phyloP scores from a whole-genome alignment of 208 protist species.

The Trypanosoma avium region DNA sequence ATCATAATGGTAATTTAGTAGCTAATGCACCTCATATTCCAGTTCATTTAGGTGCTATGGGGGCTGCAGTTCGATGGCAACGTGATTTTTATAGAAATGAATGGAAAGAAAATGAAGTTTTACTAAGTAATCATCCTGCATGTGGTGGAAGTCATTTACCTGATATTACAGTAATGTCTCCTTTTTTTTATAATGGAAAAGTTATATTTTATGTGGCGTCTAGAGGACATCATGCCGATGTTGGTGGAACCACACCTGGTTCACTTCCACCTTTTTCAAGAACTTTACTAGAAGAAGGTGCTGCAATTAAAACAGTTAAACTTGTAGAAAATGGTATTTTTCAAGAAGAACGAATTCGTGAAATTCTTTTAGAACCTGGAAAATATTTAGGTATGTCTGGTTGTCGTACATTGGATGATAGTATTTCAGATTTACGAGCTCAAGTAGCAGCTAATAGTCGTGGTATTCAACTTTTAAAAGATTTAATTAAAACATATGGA shows the following conservation, averaged over 20 bases:
- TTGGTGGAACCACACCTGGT: constrained; percentile 95
- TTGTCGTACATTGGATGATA: constrained; percentile 89
- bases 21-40: constrained; percentile 97
- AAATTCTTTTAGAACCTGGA: constrained; percentile 73
- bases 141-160: constrained; percentile 95
- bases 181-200: constrained; percentile 68
- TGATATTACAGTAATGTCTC: constrained; percentile 96
- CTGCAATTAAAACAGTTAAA: constrained; percentile 90
- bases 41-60: constrained; percentile 96
- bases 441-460: constrained; percentile 94
- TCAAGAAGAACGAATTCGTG: constrained; percentile 86
- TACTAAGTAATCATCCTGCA: constrained; percentile 93
- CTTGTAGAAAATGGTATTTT: constrained; percentile 87
- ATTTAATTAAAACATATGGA: constrained; percentile 87
- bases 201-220: constrained; percentile 93
- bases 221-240: constrained; percentile 96
- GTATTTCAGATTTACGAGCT: constrained; percentile 91
- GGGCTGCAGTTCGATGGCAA: constrained; percentile 88
- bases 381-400: constrained; percentile 65
- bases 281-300: constrained; percentile 91
- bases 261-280: constrained; percentile 95
- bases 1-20: constrained; percentile 91
- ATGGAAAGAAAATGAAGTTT: constrained; percentile 91
- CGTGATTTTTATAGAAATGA: constrained; percentile 42
- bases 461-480: constrained; percentile 86